Evolutionary conservation across 768 basidiomycete genomes (phyloP), one percentile per base, ranked within the genome.

Genomic region (Amanita inopinata): DNA sequence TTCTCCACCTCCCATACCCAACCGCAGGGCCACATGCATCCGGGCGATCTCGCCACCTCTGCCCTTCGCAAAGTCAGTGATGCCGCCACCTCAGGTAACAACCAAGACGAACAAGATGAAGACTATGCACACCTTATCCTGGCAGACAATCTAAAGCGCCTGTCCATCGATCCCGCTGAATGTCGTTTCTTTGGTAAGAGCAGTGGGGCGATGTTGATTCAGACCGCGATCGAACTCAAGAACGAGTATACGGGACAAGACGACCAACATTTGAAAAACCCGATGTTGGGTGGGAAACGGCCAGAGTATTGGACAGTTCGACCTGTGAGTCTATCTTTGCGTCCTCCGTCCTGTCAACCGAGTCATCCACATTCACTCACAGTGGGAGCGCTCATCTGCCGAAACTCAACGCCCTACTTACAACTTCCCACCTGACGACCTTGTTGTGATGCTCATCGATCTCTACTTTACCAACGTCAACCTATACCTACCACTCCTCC

Each of bases 401-500:
- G 27, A 33, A 45, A 30, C 24, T 25, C 19, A 34, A 33, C 20
- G 46, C 22, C 50, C 62, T 1, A 39, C 49, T 2, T 73, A 69
- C 52, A 46, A 20, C 0, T 80, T 77, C 51, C 80, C 79, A 0
- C 64, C 71, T 3, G 44, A 57, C 0, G 74, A 74, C 33, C 69
- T 91, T 33, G 62, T 73, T 10, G 32, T 46, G 5, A 33, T 50
- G 0, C 67, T 92, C 28, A 59, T 87, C 27, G 69, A 80, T 25
- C 59, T 76, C 18, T 90, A 82, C 52, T 94, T 92, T 54, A 46
- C 47, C 1, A 48, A 71, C 24, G 42, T 69, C 45, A 83, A 89
- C 52, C 46, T 68, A n/a, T 63, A 71, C 41, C 51, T 73, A 0
- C 86, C 88, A 1, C 65, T 92, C 3, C 65, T 94, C 3, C 88